Evolutionary conservation across 2,329 filamentous ascomycete species (phyloP).

Genomic region (Ophiostoma sp.): DNA sequence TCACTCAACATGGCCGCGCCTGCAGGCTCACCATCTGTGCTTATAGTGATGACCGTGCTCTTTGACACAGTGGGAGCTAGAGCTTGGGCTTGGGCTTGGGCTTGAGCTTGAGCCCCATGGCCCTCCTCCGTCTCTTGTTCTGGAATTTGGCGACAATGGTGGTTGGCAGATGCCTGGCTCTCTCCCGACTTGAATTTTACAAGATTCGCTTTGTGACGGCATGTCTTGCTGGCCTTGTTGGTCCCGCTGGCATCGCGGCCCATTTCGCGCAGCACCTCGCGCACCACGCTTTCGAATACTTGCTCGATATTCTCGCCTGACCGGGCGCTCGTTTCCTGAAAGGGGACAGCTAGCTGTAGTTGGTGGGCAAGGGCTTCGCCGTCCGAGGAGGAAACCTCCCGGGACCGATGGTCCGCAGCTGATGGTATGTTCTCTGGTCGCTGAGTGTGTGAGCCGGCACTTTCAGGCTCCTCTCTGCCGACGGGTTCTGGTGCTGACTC

Average conservation of each 20-base stretch:
- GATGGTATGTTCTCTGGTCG: too few species aligned
- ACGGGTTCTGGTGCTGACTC: background rate
- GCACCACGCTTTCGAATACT: slow-evolving; percentile 41
- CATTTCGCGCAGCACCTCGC: slow-evolving; percentile 28
- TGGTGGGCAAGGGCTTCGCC: background rate
- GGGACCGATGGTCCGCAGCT: slow-evolving; percentile 5
- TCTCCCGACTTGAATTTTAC: background rate
- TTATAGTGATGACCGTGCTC: background rate
- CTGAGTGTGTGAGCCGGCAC: too few species aligned
- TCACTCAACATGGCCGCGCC: background rate
- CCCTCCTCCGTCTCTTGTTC: too few species aligned
- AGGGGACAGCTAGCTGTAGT: background rate
- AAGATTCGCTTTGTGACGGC: slow-evolving; percentile 17
- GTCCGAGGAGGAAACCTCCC: background rate
- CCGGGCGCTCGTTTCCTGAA: background rate
- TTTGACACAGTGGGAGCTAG: background rate
- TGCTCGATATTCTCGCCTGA: slow-evolving; percentile 43
- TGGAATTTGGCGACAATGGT: background rate
- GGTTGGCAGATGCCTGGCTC: background rate
- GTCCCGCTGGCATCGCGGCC: slow-evolving; percentile 22
- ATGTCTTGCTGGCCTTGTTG: slow-evolving; percentile 22
- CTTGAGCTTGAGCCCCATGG: background rate
- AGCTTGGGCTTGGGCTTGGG: background rate
- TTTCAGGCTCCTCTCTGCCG: too few species aligned
- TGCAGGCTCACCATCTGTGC: background rate